Base-by-base conservation (phyloP, 257 asterid genomes). In the Leonotis leonurus region DNA sequence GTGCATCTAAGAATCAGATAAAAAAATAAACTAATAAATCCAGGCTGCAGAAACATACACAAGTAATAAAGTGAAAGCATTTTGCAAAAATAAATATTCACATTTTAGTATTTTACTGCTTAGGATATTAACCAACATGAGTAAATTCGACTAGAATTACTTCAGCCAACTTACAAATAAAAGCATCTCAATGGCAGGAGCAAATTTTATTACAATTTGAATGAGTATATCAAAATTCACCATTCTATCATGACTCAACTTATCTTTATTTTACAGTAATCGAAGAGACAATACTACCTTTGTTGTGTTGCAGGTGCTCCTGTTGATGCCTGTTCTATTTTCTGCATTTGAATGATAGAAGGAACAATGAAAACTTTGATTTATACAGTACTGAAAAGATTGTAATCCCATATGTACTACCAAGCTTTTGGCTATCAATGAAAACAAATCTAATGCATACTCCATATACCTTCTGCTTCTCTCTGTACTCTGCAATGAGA, bases 401-500 rank as follows among this genome's bases (percentile, higher is more conserved):
- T 40, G 40, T 24, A 65, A 65, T 60, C 27, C 45, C 52, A 13
- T 18, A 10, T n/a, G n/a, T 26, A 54, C 30, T 48, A 33, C 65
- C 11, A 8, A 49, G 22, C 39, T 18, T 14, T 51, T 60, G 60
- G 24, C 20, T 35, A 17, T 5, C 27, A 41, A 41, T n/a, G 60
- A 25, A 66, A 2, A 5, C 41, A 25, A 48, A 51, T 12, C 44
- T 43, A 46, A 14, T 62, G 58, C 26, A 64, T 17, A 68, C 60
- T 39, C 14, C 18, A 58, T 69, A 30, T 77, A 85, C 94, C 83
- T 18, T 66, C 64, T 74, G 68, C 63, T 76, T 74, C 77, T 92
- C 99, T 75, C 62, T 81, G 85, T 86, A 79, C 72, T 86, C 97
- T 8, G 86, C 94, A 51, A 89, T 87, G 63, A 84, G 56, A 76